Evolutionary conservation across 1,284 basidiomycete species (phyloP), one percentile per base, ranked within the genome.

Genomic region (Calocybe gambosa): DNA sequence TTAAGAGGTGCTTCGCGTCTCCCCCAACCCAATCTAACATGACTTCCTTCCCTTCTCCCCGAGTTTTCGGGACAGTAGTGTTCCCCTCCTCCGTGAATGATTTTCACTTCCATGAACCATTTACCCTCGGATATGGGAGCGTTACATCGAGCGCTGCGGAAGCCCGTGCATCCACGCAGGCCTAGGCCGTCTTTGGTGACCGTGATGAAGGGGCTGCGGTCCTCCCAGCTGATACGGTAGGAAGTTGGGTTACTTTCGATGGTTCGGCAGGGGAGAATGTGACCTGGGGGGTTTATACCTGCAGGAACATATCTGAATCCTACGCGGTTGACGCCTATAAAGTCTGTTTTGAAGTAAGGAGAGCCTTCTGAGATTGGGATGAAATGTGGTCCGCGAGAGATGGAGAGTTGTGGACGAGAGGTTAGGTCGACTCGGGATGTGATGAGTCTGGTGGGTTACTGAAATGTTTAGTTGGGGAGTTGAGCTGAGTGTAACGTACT

Each of bases 101-200:
- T 73, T 55, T 78, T 78, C 33, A 95, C 79, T 70, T 99, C 96
- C 72, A 93, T 83, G 64, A 95, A 99, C 93, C 93, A 99, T 13
- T 79, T 79, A 1, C 96, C 96, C 58, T 94, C 81, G 13, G 93
- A 76, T 10, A 98, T 78, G 0, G 92, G 88, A 1, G 92, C 85
- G 63, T 95, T 98, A 49, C 85, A 85, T 13, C 96, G 78, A 1
- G 86, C 93, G 53, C 89, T 90, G 29, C 96, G 74, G 62, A 92
- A 99, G 1, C 96, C 96, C 39, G 87, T 88, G 62, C 89, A 88
- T 2, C 94, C 89, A 2, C 81, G 74, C 42, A 93, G 68, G 0
- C 84, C 79, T 3, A 88, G 62, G 0, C 89, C 94, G 55, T 95
- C 88, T 39, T 80, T 78, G 0, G 90, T 88, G 49, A 96, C 79